phyloP scores from a whole-genome alignment of 805 yeast genomes.

The Candida ovalis region DNA sequence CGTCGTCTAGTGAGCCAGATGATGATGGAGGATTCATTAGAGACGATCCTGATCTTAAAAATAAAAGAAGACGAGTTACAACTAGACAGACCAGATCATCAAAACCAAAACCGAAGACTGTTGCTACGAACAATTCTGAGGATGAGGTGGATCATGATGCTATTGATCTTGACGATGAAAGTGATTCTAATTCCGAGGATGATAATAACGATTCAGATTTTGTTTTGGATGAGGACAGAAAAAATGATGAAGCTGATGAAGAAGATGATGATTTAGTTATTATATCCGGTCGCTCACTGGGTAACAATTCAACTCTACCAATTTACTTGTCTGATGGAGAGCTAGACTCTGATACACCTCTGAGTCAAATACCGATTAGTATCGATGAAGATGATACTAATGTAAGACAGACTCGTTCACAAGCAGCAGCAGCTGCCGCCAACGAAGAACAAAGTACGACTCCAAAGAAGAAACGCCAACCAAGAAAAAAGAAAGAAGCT shows the following conservation, averaged over 20 bases:
- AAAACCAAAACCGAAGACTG: conserved; percentile 13
- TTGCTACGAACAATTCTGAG: not conserved
- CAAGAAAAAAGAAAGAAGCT: conserved; percentile 20
- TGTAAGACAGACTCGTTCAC: conserved; percentile 5
- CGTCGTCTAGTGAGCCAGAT: conserved; percentile 5
- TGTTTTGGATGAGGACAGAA: conserved; percentile 22
- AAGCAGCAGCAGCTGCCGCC: not conserved
- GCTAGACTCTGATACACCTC: conserved; percentile 15
- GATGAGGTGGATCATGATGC: conserved; percentile 8
- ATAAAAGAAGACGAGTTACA: conserved; percentile 16
- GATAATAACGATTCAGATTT: conserved; percentile 18
- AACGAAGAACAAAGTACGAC: conserved; percentile 5
- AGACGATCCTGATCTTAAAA: conserved; percentile 32
- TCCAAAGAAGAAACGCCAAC: conserved; percentile 20
- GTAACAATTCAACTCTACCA: conserved; percentile 9
- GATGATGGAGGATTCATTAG: conserved; percentile 41
- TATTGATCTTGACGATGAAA: conserved; percentile 10
- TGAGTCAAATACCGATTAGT: conserved; percentile 5
- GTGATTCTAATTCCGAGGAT: conserved; percentile 10
- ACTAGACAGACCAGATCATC: conserved; percentile 23
- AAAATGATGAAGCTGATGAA: conserved; percentile 11
- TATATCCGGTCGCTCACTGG: conserved; percentile 18
- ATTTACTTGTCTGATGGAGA: conserved; percentile 17
- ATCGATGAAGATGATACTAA: not conserved
- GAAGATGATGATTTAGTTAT: conserved; percentile 21